phyloP scores from a whole-genome alignment of 225 moss, liverwort and hornwort species.

The Pseudisothecium myosuroides region DNA sequence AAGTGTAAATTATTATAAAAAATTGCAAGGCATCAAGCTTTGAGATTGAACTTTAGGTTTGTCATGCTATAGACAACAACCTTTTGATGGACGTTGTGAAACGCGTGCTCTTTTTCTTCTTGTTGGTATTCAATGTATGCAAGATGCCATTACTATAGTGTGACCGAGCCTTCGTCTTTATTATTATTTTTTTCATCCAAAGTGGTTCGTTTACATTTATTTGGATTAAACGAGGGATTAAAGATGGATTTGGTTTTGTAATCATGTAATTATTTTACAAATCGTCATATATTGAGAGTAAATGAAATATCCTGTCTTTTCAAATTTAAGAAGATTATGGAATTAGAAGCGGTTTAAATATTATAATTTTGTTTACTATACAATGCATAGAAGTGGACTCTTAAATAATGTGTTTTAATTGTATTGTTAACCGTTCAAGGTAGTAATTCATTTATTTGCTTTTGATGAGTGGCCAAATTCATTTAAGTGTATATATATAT shows the following conservation, averaged over 20 bases:
- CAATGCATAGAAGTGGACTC: not conserved
- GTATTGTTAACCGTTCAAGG: rapidly evolving
- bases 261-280: no score
- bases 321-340: not conserved
- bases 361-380: not conserved
- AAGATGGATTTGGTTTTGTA: no score
- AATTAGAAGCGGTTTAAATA: not conserved
- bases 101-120: no score
- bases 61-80: not conserved
- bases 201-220: no score
- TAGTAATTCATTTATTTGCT: not conserved
- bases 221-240: no score
- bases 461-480: rapidly evolving
- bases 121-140: no score
- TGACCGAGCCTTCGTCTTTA: no score
- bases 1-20: not conserved
- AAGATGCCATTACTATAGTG: not conserved
- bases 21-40: not conserved
- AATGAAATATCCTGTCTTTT: not conserved
- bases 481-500: no score
- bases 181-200: no score
- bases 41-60: not conserved
- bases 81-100: not conserved
- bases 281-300: no score
- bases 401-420: not conserved